Conservation (phyloP, 23 red algal genomes). For the Gracilaria domingensis region DNA sequence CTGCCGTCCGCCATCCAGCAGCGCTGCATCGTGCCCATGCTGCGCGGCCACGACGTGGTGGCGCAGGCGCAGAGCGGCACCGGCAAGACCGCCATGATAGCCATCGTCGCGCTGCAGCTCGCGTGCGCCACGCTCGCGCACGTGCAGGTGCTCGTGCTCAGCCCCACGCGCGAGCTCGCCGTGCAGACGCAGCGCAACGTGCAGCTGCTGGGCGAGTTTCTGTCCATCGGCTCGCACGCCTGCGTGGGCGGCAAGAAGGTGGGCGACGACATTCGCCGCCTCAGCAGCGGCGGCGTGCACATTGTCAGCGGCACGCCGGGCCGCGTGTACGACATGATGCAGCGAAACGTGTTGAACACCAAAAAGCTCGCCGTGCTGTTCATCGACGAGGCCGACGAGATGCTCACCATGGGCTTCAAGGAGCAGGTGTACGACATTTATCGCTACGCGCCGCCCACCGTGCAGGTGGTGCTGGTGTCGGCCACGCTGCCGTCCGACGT, state of each 20-base stretch:
- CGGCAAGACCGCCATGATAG: slow-evolving; percentile 92
- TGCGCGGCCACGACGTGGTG: slow-evolving; percentile 81
- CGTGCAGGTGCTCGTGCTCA: slow-evolving; percentile 86
- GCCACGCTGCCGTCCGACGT: slow-evolving; percentile 87
- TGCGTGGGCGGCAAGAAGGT: slow-evolving; percentile 83
- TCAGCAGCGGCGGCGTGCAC: slow-evolving; percentile 81
- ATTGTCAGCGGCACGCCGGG: slow-evolving; percentile 88
- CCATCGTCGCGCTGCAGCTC: slow-evolving; percentile 68
- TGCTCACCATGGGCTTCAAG: slow-evolving; percentile 87
- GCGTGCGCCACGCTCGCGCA: slow-evolving; percentile 27
- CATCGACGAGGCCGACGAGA: slow-evolving; percentile 95
- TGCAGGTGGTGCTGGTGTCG: slow-evolving; percentile 88
- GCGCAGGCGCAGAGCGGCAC: slow-evolving; percentile 96
- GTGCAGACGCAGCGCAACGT: slow-evolving; percentile 79
- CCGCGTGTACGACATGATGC: slow-evolving; percentile 89
- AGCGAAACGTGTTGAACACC: slow-evolving; percentile 60
- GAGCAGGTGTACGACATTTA: slow-evolving; percentile 97
- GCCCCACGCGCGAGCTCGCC: slow-evolving; percentile 90
- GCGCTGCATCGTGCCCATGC: slow-evolving; percentile 73
- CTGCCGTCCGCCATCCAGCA: slow-evolving; percentile 88
- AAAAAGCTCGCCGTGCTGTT: slow-evolving; percentile 59
- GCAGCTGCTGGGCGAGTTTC: slow-evolving; percentile 69
- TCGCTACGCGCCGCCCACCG: slow-evolving; percentile 60
- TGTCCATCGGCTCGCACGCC: slow-evolving; percentile 44
- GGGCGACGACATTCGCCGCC: slow-evolving; percentile 76